phyloP scores from a whole-genome alignment of 139 green algal genomes.

The Chloropicon primus region DNA sequence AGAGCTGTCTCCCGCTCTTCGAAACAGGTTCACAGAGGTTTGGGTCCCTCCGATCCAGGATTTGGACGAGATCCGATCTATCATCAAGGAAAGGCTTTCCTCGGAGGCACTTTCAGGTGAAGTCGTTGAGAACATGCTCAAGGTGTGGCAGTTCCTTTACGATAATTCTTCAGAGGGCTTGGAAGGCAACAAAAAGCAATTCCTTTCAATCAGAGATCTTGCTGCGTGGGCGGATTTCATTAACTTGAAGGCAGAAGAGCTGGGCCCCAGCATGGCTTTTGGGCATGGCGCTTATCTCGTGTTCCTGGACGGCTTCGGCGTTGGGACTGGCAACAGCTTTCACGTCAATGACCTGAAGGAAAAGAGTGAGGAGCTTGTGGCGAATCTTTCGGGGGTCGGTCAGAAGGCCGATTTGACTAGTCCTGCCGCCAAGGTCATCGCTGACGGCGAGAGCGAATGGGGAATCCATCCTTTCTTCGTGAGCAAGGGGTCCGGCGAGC shows the following conservation, averaged over 20 bases:
- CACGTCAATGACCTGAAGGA: not conserved
- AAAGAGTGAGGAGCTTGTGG: not conserved
- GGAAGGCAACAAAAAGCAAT: not conserved
- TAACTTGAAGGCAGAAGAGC: conserved; percentile 23
- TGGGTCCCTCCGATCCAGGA: conserved; percentile 33
- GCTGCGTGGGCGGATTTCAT: conserved; percentile 81
- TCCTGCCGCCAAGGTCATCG: not conserved
- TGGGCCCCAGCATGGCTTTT: conserved; percentile 52
- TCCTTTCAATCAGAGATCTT: conserved; percentile 78
- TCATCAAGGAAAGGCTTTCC: conserved; percentile 17
- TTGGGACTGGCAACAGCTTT: conserved; percentile 30
- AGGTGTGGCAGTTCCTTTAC: not conserved
- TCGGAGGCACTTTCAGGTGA: not conserved
- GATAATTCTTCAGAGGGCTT: not conserved
- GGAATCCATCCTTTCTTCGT: conserved; percentile 69
- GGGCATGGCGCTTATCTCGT: conserved; percentile 78
- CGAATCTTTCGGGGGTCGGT: not conserved
- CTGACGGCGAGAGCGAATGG: conserved; percentile 25
- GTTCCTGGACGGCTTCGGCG: conserved; percentile 83
- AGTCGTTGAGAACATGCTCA: not conserved
- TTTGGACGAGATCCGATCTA: conserved; percentile 23
- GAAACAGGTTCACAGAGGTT: conserved; percentile 82
- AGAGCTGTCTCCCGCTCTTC: conserved; percentile 90
- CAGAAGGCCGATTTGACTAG: not conserved
- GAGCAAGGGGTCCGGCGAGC: not conserved